A percentile compares a stretch with the other conserved stretches of the same genome.
phyloP scores from a whole-genome alignment of 2,329 filamentous ascomycete species.

The Colletotrichum musicola region DNA sequence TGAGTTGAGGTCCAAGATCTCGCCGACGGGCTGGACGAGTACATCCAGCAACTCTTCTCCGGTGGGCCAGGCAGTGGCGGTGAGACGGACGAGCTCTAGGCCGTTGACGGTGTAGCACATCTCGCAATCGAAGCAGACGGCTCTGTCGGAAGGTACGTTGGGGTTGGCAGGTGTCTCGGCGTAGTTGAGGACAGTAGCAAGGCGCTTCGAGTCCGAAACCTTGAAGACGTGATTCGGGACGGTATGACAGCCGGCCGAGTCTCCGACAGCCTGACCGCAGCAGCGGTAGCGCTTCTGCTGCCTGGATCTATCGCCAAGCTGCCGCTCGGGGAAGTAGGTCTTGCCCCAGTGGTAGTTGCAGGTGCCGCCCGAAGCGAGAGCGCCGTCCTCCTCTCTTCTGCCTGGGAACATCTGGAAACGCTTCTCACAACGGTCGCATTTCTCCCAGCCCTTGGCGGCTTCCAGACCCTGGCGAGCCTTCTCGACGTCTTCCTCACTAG shows the following conservation, averaged over 20 bases:
- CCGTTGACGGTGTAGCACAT: slow-evolving; percentile 96
- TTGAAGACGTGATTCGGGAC: slow-evolving; percentile 88
- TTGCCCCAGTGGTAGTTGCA: slow-evolving; percentile 88
- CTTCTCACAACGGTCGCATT: slow-evolving; percentile 86
- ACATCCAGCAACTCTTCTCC: slow-evolving; percentile 84
- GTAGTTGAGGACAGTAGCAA: slow-evolving; percentile 86
- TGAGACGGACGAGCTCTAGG: slow-evolving; percentile 89
- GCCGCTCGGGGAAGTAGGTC: slow-evolving; percentile 68
- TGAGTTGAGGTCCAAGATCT: slow-evolving; percentile 91
- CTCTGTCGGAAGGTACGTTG: slow-evolving; percentile 63
- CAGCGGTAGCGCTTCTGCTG: slow-evolving; percentile 78
- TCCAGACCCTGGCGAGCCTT: slow-evolving; percentile 74
- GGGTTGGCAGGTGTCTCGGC: slow-evolving; percentile 78
- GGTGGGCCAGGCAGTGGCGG: slow-evolving; percentile 87
- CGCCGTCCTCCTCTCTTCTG: slow-evolving; percentile 80
- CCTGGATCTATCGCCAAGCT: slow-evolving; percentile 68
- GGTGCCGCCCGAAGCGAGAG: slow-evolving; percentile 79
- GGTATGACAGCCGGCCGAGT: slow-evolving; percentile 79
- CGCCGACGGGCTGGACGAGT: slow-evolving; percentile 85
- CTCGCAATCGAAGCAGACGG: slow-evolving; percentile 93
- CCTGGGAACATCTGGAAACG: slow-evolving; percentile 95
- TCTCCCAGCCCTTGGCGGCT: slow-evolving; percentile 82
- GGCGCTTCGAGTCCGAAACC: slow-evolving; percentile 77
- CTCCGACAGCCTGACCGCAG: slow-evolving; percentile 81
- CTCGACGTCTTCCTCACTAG: slow-evolving; percentile 74